These are phyloP conservation scores for Pulveroboletus sp. DNA, from an alignment of 768 basidiomycete species.

Conservation along the genomic window DNA sequence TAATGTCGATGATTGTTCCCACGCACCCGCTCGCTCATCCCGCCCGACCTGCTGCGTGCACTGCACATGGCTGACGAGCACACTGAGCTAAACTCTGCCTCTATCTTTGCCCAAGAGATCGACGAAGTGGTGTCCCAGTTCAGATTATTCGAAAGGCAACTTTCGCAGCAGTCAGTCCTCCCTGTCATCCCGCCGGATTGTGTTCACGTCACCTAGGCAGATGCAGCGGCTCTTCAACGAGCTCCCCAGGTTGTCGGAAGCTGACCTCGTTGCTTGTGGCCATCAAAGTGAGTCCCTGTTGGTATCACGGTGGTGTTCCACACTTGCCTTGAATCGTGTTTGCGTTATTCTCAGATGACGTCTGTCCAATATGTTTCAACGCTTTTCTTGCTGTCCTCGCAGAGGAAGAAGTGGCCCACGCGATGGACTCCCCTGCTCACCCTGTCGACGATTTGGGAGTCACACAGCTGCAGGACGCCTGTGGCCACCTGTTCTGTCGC, in stretches of 20 bases:
- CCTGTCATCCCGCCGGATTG: not conserved
- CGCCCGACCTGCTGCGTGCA: not conserved
- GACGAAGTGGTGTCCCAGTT: constrained; percentile 30
- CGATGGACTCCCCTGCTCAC: constrained; percentile 76
- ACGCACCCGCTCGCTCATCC: constrained; percentile 10
- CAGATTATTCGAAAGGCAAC: constrained; percentile 21
- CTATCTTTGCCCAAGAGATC: constrained; percentile 26
- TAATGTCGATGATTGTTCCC: constrained; percentile 27
- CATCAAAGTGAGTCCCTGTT: constrained; percentile 38
- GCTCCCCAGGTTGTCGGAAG: constrained; percentile 50
- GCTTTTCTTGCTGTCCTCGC: constrained; percentile 63
- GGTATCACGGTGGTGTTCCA: not conserved
- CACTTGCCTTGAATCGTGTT: not conserved
- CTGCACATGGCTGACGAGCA: constrained; percentile 21
- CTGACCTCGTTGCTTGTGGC: constrained; percentile 42
- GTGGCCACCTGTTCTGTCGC: constrained; percentile 74
- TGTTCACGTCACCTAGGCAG: constrained; percentile 26
- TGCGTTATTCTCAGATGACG: constrained; percentile 44
- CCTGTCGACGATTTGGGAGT: constrained; percentile 67
- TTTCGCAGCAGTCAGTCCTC: constrained; percentile 25
- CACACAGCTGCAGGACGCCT: constrained; percentile 50
- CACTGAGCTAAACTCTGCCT: constrained; percentile 3
- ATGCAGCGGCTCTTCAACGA: constrained; percentile 36
- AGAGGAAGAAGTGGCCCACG: constrained; percentile 68
- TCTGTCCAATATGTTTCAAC: constrained; percentile 73